Base-by-base conservation (phyloP, 345 rosid species). In the Brassica cretica region DNA sequence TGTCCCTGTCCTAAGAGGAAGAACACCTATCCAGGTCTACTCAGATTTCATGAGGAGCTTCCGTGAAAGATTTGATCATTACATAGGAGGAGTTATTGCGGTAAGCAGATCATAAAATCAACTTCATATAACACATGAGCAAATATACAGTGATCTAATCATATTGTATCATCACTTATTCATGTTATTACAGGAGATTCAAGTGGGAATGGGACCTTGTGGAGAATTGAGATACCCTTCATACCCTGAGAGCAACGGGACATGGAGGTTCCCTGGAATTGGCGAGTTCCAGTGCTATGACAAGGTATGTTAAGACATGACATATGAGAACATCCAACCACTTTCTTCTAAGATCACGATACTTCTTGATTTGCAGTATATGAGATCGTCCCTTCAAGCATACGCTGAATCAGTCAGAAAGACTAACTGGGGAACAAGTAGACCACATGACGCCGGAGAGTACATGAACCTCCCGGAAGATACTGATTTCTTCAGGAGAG, bases 261-360 rank as follows among this genome's bases (percentile, higher is more conserved):
- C 93, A 14, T 95, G 97, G 99, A 88, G 76, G 53, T 91, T 91
- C 78, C 98, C 98, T 0, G 96, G 99, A 81, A 95, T 93, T 37
- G 98, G 98, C 77, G 99, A 95, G 86, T 95, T 95, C 83, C 99
- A 93, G 79, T 95, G 98, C 87, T 90, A 91, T 25, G 99, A 95
- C 80, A 93, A 93, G 97, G 98, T 93, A 85, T 46, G 16, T 46
- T 46, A 46, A 46, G 55, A 46, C 55, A 46, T 46, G 55, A 46
- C 55, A 14, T 46, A 46, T 46, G n/a, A 46, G 55, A 46, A 46
- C 55, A 46, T 46, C n/a, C n/a, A 46, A 4, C 14, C 55, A 14
- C 5, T 44, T 32, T 66, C 11, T 73, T 73, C 70, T 74, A 73
- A 74, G 60, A 63, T 29, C 19, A 51, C 16, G 16, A 16, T 35